Percentiles rank a stretch among this genome's conserved stretches.
These are phyloP conservation scores for Periconia sp. DNA, from an alignment of 2,329 filamentous ascomycete species.

Conservation along the genomic window DNA sequence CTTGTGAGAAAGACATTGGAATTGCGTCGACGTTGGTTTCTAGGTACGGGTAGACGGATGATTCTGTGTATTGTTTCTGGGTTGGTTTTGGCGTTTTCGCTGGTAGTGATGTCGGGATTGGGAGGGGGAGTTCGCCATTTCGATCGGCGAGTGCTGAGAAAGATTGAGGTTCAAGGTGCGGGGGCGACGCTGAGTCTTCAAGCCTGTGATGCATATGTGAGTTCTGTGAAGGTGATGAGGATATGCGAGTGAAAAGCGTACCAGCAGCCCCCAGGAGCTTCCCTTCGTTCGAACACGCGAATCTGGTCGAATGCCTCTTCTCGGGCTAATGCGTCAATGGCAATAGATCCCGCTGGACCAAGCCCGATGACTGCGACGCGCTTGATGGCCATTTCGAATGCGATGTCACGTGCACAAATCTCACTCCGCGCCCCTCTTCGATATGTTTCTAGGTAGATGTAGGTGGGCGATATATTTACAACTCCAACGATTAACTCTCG, in stretches of 20 bases:
- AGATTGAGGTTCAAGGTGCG: conserved; percentile 21
- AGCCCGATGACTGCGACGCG: conserved; percentile 63
- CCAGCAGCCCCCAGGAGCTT: conserved; percentile 64
- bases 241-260: conserved; percentile 36
- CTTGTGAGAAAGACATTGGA: conserved; percentile 63
- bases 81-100: conserved; percentile 14
- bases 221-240: neutral
- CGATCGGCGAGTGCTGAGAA: conserved; percentile 21
- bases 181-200: conserved; percentile 20
- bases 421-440: too few species aligned
- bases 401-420: neutral
- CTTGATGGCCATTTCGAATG: conserved; percentile 17
- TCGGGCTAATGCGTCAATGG: conserved; percentile 61
- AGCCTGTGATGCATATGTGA: conserved; percentile 18
- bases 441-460: neutral
- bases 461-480: neutral
- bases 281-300: conserved; percentile 63
- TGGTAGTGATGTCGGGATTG: conserved; percentile 21
- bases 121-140: conserved; percentile 19
- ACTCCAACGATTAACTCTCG: too few species aligned
- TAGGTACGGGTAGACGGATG: conserved; percentile 59
- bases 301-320: conserved; percentile 62
- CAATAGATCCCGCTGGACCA: conserved; percentile 62
- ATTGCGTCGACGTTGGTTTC: conserved; percentile 65
- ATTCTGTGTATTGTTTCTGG: conserved; percentile 26